A percentile compares a stretch with the other conserved stretches of the same genome.
Evolutionary conservation across 78 protist genomes (phyloP).

Genomic region (Pigoraptor vietnamica): DNA sequence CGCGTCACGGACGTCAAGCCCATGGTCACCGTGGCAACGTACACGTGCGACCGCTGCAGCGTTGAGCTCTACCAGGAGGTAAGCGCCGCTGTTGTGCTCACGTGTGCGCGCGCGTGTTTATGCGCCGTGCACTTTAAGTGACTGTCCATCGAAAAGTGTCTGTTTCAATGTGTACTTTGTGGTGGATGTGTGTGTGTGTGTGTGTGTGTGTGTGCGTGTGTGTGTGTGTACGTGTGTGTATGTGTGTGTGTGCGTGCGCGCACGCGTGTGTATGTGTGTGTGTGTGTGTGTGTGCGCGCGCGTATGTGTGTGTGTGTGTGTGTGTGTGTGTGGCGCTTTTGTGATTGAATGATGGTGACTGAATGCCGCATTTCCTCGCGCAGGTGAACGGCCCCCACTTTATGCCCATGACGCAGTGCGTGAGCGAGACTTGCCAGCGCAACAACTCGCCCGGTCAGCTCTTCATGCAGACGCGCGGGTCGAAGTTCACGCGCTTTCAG

Average conservation of each 20-base stretch:
- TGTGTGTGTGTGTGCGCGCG: too few relatives aligned
- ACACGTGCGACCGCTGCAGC: constrained; percentile 92
- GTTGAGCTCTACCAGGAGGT: constrained; percentile 90
- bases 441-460: constrained; percentile 47
- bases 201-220: neutral
- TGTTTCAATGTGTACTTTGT: neutral
- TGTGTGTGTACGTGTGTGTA: neutral
- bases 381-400: constrained; percentile 14
- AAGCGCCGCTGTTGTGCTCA: neutral
- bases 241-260: neutral
- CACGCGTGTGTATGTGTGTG: too few relatives aligned
- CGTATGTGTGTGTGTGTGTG: too few relatives aligned
- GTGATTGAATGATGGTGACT: too few relatives aligned
- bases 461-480: constrained; percentile 87
- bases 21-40: constrained; percentile 84
- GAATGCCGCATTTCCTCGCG: neutral
- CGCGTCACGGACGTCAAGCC: constrained; percentile 91
- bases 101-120: too few relatives aligned
- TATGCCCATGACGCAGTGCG: constrained; percentile 55
- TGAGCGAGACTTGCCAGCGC: constrained; percentile 29
- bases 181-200: neutral
- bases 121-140: too few relatives aligned
- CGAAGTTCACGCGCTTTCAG: constrained; percentile 91
- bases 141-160: too few relatives aligned
- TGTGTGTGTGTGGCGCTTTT: too few relatives aligned